Conservation (phyloP, 352 stramenopile genomes). For the Phytophthora sp. region DNA sequence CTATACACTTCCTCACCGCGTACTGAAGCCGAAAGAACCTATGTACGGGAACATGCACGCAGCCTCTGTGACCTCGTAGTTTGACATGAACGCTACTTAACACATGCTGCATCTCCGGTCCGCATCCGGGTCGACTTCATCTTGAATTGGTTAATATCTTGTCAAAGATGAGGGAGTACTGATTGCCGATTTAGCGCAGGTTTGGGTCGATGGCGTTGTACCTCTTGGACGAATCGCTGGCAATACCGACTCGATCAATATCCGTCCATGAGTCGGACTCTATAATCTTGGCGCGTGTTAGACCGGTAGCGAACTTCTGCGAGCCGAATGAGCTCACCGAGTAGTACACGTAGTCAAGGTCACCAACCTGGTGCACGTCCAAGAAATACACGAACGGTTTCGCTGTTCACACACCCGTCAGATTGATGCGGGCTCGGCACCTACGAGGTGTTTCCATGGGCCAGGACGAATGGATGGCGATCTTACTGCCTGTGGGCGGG, state of each 20-base stretch:
- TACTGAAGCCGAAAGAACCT: constrained; percentile 2
- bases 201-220: constrained; percentile 71
- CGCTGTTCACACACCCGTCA: constrained; percentile 44
- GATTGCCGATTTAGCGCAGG: constrained; percentile 37
- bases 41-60: constrained; percentile 49
- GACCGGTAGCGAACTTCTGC: constrained; percentile 54
- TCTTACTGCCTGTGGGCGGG: constrained; percentile 50
- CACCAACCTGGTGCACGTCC: constrained; percentile 51
- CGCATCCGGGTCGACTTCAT: constrained; percentile 37
- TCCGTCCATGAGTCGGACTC: constrained; percentile 48
- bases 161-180: constrained; percentile 60
- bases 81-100: constrained; percentile 41
- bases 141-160: constrained; percentile 37
- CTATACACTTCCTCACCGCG: no score
- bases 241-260: constrained; percentile 38
- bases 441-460: constrained; percentile 46
- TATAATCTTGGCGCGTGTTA: constrained; percentile 52
- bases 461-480: constrained; percentile 50
- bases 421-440: constrained; percentile 44
- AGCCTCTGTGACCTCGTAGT: constrained; percentile 46
- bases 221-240: constrained; percentile 39
- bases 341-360: constrained; percentile 68
- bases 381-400: constrained; percentile 43
- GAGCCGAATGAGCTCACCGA: constrained; percentile 55
- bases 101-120: constrained; percentile 8